These are phyloP conservation scores for Solanum pennellii DNA, from an alignment of 257 asterid genomes.

Conservation along the genomic window DNA sequence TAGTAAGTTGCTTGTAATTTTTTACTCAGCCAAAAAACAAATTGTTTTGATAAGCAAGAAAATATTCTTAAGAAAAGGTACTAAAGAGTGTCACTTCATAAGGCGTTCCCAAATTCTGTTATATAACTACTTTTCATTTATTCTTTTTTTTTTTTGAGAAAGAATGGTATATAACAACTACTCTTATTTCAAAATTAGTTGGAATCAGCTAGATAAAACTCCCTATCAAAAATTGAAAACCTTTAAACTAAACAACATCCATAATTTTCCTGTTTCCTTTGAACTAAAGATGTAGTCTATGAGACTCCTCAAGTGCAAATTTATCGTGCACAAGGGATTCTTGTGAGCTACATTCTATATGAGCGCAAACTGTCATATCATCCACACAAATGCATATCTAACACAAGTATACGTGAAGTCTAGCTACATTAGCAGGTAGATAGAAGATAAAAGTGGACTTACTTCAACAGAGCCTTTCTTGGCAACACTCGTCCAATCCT, in stretches of 20 bases:
- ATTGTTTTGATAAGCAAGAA: no score
- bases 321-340: background rate
- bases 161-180: no score
- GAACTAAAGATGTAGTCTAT: background rate
- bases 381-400: background rate
- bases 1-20: no score
- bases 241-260: background rate
- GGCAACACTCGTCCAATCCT: slow-evolving; percentile 87
- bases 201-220: no score
- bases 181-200: no score
- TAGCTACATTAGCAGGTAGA: background rate
- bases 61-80: no score
- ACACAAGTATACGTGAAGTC: background rate
- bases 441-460: slow-evolving; percentile 8
- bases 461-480: slow-evolving; percentile 93
- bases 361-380: background rate
- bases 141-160: no score
- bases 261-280: background rate
- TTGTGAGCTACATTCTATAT: background rate
- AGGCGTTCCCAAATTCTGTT: no score
- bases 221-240: no score
- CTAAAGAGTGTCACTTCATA: no score
- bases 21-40: no score
- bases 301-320: background rate
- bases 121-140: no score